Evolutionary conservation across 2,329 filamentous ascomycete genomes (phyloP).

Genomic region (Fusarium armeniacum): DNA sequence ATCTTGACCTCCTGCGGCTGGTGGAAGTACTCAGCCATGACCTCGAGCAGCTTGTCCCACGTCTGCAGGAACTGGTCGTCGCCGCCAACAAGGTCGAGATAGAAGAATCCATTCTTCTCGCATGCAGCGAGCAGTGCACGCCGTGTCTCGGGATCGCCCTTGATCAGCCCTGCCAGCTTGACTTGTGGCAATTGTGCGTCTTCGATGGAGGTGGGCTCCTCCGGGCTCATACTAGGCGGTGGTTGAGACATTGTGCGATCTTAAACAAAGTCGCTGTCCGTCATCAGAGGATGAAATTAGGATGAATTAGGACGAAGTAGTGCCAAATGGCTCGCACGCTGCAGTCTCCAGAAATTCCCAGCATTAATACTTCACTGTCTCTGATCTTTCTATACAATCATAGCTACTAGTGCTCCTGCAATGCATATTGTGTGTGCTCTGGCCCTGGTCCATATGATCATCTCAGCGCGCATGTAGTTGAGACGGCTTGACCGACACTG

Average conservation of each 20-base stretch:
- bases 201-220: conserved; percentile 1
- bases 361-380: conserved; percentile 17
- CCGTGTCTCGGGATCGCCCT: conserved; percentile 14
- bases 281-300: neutral
- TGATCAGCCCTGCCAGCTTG: conserved; percentile 14
- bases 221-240: conserved; percentile 7
- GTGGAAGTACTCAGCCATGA: conserved; percentile 14
- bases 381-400: conserved; percentile 8
- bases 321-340: conserved; percentile 8
- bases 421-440: conserved; percentile 10
- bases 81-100: conserved; percentile 14
- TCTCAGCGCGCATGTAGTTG: conserved; percentile 9
- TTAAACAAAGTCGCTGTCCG: conserved; percentile 11
- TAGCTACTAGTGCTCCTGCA: conserved; percentile 10
- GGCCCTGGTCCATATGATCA: conserved; percentile 10
- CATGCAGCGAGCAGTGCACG: conserved; percentile 12
- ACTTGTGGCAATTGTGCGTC: conserved; percentile 11
- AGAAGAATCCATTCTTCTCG: conserved; percentile 17
- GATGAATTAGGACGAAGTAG: conserved; percentile 8
- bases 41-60: conserved; percentile 14
- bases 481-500: conserved; percentile 6
- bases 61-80: conserved; percentile 16
- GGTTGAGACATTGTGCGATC: conserved; percentile 5
- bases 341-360: conserved; percentile 11
- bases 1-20: conserved; percentile 16